A percentile compares a stretch with the other conserved stretches of the same genome.
phyloP scores from a whole-genome alignment of 225 moss, liverwort and hornwort species.

The Lunularia cruciata region DNA sequence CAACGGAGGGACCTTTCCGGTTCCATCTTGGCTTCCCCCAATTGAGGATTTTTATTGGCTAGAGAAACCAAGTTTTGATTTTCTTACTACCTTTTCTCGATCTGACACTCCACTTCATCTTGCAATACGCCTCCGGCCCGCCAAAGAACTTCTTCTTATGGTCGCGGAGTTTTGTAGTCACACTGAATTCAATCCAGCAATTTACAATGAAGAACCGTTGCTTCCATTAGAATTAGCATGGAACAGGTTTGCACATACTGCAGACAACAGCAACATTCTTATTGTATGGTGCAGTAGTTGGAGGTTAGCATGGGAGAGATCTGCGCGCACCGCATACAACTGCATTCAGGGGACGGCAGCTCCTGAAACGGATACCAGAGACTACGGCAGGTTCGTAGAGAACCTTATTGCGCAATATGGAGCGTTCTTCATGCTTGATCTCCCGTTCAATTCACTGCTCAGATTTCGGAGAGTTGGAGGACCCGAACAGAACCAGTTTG shows the following conservation, averaged over 20 bases:
- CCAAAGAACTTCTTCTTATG: background rate
- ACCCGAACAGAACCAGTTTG: background rate
- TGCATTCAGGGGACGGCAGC: too few species aligned
- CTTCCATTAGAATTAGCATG: background rate
- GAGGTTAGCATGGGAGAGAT: too few species aligned
- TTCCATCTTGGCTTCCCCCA: background rate
- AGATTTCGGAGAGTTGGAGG: too few species aligned
- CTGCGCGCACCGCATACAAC: conserved; percentile 5
- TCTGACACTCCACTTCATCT: conserved; percentile 11
- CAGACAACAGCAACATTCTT: too few species aligned
- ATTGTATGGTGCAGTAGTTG: too few species aligned
- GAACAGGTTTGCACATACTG: background rate
- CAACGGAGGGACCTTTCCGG: too few species aligned
- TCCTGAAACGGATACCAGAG: too few species aligned
- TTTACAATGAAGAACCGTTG: background rate
- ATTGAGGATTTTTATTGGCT: background rate
- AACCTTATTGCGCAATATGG: too few species aligned
- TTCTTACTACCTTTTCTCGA: too few species aligned
- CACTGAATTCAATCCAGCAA: background rate
- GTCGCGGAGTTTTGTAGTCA: conserved; percentile 7
- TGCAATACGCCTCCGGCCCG: background rate
- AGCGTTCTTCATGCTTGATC: too few species aligned
- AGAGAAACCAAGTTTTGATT: background rate
- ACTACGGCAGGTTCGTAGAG: too few species aligned
- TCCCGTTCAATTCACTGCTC: too few species aligned